Evolutionary conservation across 805 yeast species (phyloP).

Genomic region (Teunomyces stri): DNA sequence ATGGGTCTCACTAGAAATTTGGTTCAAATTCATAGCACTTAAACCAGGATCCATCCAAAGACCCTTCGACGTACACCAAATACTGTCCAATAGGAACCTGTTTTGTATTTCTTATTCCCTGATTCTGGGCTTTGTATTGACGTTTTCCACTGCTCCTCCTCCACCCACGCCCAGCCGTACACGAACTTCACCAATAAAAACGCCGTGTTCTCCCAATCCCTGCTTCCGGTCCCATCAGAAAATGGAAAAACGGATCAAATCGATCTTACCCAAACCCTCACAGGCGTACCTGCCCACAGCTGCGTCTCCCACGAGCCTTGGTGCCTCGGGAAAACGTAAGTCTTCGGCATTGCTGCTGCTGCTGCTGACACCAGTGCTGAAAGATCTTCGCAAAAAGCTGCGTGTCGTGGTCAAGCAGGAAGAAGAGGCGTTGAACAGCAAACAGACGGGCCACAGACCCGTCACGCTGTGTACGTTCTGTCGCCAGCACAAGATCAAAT

Average conservation of each 20-base stretch:
- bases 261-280: conserved; percentile 36
- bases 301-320: background rate
- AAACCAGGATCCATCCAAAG: too few species aligned
- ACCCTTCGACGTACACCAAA: too few species aligned
- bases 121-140: too few species aligned
- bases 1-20: background rate
- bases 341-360: background rate
- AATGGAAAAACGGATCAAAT: conserved; percentile 40
- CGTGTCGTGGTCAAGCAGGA: background rate
- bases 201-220: conserved; percentile 12
- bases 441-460: conserved; percentile 63
- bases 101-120: too few species aligned
- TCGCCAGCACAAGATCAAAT: conserved; percentile 89
- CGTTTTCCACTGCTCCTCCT: too few species aligned
- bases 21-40: background rate
- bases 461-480: conserved; percentile 93
- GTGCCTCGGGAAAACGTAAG: background rate
- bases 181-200: background rate
- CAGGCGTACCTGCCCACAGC: background rate
- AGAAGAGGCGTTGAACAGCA: conserved; percentile 8
- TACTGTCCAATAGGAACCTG: too few species aligned
- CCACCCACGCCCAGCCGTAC: background rate
- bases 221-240: background rate
- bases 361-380: conserved; percentile 4
- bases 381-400: conserved; percentile 5